These are phyloP conservation scores for Allium sativum DNA, from an alignment of 106 monocot species.

Conservation along the genomic window DNA sequence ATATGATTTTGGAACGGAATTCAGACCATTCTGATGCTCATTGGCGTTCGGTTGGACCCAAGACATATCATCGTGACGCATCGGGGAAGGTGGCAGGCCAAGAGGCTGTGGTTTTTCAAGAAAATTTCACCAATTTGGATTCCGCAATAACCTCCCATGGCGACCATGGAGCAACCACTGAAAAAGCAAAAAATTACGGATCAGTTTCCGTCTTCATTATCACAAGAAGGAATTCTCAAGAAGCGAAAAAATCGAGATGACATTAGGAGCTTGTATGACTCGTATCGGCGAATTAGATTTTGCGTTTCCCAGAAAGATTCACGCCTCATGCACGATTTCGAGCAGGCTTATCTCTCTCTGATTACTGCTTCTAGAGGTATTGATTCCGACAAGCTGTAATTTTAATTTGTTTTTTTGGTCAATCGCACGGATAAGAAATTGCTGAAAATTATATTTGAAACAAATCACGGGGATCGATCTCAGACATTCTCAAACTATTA, in stretches of 20 bases:
- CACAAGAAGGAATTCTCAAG: conserved; percentile 55
- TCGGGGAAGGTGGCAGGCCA: no score
- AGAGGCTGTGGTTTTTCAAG: no score
- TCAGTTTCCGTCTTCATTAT: neutral
- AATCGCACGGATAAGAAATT: no score
- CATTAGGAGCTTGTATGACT: conserved; percentile 60
- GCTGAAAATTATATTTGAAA: no score
- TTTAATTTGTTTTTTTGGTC: no score
- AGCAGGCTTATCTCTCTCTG: conserved; percentile 84
- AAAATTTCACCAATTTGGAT: no score
- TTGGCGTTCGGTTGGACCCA: no score
- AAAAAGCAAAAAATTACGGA: conserved; percentile 77
- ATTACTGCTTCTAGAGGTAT: conserved; percentile 89
- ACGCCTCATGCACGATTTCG: conserved; percentile 69
- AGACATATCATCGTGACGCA: no score
- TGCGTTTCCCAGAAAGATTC: conserved; percentile 59
- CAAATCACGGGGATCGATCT: no score
- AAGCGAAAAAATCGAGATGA: conserved; percentile 69
- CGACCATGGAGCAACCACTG: conserved; percentile 46
- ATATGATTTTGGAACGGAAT: no score
- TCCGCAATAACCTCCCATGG: neutral
- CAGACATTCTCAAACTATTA: neutral
- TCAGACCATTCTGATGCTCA: no score
- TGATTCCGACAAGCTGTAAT: neutral
- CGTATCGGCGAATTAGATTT: conserved; percentile 63